Evolutionary conservation across 1,284 basidiomycete genomes (phyloP).

Genomic region (Boletus subluridellus): DNA sequence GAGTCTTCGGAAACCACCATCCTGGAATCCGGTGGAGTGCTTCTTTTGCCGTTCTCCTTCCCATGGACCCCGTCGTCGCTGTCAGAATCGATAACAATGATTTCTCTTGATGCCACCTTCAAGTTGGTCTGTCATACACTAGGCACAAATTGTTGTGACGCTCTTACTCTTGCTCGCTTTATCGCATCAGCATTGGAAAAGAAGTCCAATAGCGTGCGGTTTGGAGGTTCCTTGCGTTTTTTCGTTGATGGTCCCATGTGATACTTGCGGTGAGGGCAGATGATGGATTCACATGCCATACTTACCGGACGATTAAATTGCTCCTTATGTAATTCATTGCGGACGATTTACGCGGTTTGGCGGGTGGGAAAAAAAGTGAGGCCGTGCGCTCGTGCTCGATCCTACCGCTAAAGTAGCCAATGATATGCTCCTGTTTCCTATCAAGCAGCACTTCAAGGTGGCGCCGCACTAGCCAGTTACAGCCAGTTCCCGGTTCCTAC

Average conservation of each 20-base stretch:
- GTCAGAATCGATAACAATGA: constrained; percentile 62
- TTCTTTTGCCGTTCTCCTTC: not conserved
- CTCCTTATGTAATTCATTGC: too few relatives aligned
- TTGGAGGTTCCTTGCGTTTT: constrained; percentile 41
- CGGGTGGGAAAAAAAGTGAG: too few relatives aligned
- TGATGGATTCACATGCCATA: not conserved
- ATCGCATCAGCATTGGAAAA: constrained; percentile 37
- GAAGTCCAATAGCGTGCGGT: constrained; percentile 50
- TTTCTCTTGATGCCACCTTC: constrained; percentile 32
- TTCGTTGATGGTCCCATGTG: constrained; percentile 37
- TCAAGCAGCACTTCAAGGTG: too few relatives aligned
- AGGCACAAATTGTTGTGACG: not conserved
- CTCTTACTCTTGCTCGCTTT: constrained; percentile 24
- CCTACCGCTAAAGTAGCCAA: too few relatives aligned
- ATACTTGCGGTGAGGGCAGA: not conserved
- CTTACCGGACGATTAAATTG: too few relatives aligned
- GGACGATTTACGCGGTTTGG: too few relatives aligned
- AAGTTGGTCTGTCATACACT: constrained; percentile 5
- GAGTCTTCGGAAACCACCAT: not conserved
- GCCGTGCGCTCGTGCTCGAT: too few relatives aligned
- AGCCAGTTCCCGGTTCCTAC: not conserved
- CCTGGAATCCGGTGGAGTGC: not conserved
- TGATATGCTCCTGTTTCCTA: too few relatives aligned
- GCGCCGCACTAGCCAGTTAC: not conserved
- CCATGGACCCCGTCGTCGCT: constrained; percentile 39